Conservation (phyloP, 306 rosid genomes). For the Dryas alaskensis region DNA sequence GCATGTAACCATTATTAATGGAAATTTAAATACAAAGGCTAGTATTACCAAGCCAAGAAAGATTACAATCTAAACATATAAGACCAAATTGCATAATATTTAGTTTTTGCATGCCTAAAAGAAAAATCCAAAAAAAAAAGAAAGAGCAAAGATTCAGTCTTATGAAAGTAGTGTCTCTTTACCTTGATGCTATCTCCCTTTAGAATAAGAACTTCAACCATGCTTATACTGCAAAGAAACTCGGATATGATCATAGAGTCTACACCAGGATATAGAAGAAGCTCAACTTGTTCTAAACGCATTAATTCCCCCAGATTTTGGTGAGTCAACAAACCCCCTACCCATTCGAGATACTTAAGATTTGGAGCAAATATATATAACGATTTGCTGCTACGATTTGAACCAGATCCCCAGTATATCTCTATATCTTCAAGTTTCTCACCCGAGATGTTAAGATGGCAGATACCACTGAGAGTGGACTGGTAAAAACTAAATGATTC, state of each 20-base stretch:
- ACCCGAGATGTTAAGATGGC: background rate
- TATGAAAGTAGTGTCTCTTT: background rate
- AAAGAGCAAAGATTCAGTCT: no score
- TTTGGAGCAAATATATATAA: background rate
- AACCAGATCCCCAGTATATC: background rate
- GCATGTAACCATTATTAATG: no score
- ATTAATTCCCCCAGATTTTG: background rate
- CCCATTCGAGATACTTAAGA: background rate
- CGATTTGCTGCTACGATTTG: background rate
- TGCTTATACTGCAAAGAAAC: background rate
- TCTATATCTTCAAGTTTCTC: background rate
- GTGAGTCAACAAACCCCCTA: background rate
- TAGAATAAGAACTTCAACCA: background rate
- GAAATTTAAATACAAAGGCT: no score
- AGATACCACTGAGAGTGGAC: no score
- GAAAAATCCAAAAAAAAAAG: no score
- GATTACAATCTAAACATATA: no score
- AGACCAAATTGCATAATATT: no score
- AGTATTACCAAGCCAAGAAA: no score
- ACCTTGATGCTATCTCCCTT: background rate
- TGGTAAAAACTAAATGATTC: background rate
- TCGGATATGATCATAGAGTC: background rate
- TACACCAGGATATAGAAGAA: background rate
- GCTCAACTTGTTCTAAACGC: background rate
- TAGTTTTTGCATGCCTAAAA: no score